Evolutionary conservation across 805 yeast genomes (phyloP).

Genomic region (Candida verbasci): DNA sequence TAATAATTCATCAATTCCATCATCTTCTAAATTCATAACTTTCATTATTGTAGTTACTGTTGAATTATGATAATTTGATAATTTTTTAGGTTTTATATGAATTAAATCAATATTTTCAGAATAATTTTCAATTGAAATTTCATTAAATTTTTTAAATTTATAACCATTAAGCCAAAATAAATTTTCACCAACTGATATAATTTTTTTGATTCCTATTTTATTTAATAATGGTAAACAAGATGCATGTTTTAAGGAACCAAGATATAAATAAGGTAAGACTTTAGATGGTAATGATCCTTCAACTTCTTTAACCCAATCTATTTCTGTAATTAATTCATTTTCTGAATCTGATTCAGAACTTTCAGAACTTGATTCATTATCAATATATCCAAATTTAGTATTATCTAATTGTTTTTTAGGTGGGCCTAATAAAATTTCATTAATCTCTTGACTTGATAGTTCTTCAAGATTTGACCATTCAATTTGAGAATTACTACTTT

Average conservation of each 20-base stretch:
- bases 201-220: constrained; percentile 63
- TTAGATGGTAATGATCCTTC: constrained; percentile 80
- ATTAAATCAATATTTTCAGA: constrained; percentile 27
- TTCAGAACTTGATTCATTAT: constrained; percentile 9
- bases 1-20: constrained; percentile 79
- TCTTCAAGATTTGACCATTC: constrained; percentile 30
- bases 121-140: constrained; percentile 16
- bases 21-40: constrained; percentile 77
- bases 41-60: constrained; percentile 49
- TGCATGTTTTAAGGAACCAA: constrained; percentile 85
- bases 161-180: constrained; percentile 55
- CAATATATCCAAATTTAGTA: constrained; percentile 25
- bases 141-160: constrained; percentile 22
- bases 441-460: constrained; percentile 26
- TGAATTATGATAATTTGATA: constrained; percentile 7
- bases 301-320: constrained; percentile 35
- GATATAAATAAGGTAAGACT: constrained; percentile 75
- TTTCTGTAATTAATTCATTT: constrained; percentile 9
- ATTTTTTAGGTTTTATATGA: constrained; percentile 17
- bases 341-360: not conserved
- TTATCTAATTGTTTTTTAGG: constrained; percentile 9
- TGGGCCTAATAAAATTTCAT: constrained; percentile 27
- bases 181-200: constrained; percentile 84
- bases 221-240: constrained; percentile 58
- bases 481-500: constrained; percentile 8